Evolutionary conservation across 1,284 basidiomycete species (phyloP).

Genomic region (Stereum hirsutum): DNA sequence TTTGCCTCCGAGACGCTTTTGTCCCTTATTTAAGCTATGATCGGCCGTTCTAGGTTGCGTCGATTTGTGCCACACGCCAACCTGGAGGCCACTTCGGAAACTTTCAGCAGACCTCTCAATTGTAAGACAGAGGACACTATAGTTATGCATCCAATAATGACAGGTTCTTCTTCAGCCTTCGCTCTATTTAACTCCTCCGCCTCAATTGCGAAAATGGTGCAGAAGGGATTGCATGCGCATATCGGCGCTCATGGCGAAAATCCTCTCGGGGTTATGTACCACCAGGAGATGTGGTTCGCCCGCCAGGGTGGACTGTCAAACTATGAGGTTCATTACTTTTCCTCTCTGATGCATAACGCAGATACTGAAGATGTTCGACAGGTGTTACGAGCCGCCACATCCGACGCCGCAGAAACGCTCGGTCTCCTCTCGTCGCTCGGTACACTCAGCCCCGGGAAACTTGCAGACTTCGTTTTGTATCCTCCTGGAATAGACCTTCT

Average conservation of each 20-base stretch:
- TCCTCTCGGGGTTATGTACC: slow-evolving; percentile 65
- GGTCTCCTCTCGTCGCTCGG: slow-evolving; percentile 54
- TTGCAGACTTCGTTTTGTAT: slow-evolving; percentile 62
- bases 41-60: not conserved
- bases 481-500: slow-evolving; percentile 48
- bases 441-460: slow-evolving; percentile 50
- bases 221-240: slow-evolving; percentile 47
- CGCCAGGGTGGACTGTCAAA: slow-evolving; percentile 43
- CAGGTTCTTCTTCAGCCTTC: slow-evolving; percentile 33
- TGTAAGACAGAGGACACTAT: not conserved
- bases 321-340: slow-evolving; percentile 29
- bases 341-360: too few species aligned
- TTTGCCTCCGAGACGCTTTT: too few species aligned
- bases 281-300: slow-evolving; percentile 60
- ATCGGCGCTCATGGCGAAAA: slow-evolving; percentile 73
- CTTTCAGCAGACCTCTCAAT: not conserved
- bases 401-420: slow-evolving; percentile 51
- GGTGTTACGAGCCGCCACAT: slow-evolving; percentile 59
- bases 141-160: slow-evolving; percentile 24
- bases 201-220: slow-evolving; percentile 59
- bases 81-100: not conserved
- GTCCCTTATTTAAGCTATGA: too few species aligned
- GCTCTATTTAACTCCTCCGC: slow-evolving; percentile 59
- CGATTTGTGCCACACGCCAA: not conserved
- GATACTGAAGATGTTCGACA: too few species aligned